Base-by-base conservation (phyloP, 768 basidiomycete species). In the Lentinula sp. region DNA sequence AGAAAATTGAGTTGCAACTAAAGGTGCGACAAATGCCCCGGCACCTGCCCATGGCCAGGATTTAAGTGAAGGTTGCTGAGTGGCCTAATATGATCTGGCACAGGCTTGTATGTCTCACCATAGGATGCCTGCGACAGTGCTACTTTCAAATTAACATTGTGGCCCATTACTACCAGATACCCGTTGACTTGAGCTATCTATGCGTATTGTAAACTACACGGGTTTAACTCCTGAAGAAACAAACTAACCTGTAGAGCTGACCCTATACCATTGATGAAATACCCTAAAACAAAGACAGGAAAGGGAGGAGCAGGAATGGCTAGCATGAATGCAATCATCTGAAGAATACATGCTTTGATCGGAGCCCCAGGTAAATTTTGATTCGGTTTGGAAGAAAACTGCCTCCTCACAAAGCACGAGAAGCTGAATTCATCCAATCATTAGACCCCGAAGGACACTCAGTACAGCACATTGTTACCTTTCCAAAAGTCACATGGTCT, bases 1-100 rank as follows among this genome's bases (percentile, higher is more conserved):
- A 0, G 90, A 78, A 64, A 95, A 95, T 61, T 93, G 89, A 0
- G 94, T 95, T 0, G 93, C 81, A 0, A 88, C 84, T 16, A 95
- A 79, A 2, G 94, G 93, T 0, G 92, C 71, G 7, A 76, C 76
- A 9, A 90, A 73, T 2, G 88, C 88, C 1, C 89, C 89, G 0
- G 80, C 73, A 18, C 89, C 88, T 90, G 41, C 4, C 53, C 16
- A 41, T 53, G 9, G 9, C 51, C 36, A 12, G 50, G 52, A 60
- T 20, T 56, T 56, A n/a, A 12, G 18, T 18, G 1, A 49, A 4
- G 3, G 13, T 23, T n/a, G 4, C 20, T 55, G 39, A 12, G 28
- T 28, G 28, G 28, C 28, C 5, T 28, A 32, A 8, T 42, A 20
- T 16, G 57, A 46, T 35, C 28, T 3, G 28, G 28, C 10, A 33